Conservation (phyloP, 257 asterid genomes). For the Hygrophila difformis region DNA sequence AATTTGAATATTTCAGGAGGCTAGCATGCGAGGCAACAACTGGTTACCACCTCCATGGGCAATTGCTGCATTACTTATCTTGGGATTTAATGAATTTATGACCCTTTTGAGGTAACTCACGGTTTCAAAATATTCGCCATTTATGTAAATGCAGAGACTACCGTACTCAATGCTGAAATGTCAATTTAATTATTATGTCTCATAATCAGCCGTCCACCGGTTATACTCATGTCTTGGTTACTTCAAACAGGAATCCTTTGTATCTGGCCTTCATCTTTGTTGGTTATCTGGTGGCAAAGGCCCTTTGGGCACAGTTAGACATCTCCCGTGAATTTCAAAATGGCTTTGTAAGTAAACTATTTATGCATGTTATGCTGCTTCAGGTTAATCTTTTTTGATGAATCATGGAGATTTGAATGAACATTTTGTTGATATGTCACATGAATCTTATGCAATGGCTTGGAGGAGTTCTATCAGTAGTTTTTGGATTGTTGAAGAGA, state of each 20-base stretch:
- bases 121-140: neutral
- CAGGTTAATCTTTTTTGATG: neutral
- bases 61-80: conserved; percentile 55
- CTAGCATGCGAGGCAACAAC: conserved; percentile 78
- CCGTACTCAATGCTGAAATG: conserved; percentile 3
- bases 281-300: conserved; percentile 59
- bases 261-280: conserved; percentile 69
- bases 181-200: conserved; percentile 1
- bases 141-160: neutral
- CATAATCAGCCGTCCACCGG: neutral
- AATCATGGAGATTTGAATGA: no score
- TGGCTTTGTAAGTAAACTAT: conserved; percentile 57
- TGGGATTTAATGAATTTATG: conserved; percentile 94
- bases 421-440: no score
- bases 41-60: conserved; percentile 99
- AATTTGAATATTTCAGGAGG: conserved; percentile 48
- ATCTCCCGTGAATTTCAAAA: conserved; percentile 72
- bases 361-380: conserved; percentile 1
- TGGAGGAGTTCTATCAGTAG: no score
- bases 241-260: conserved; percentile 70
- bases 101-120: conserved; percentile 69
- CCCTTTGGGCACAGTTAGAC: conserved; percentile 96
- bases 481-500: no score
- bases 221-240: conserved; percentile 6
- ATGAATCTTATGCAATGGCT: no score